Conservation (phyloP, 768 basidiomycete genomes). For the Psilocybe cyanescens region DNA sequence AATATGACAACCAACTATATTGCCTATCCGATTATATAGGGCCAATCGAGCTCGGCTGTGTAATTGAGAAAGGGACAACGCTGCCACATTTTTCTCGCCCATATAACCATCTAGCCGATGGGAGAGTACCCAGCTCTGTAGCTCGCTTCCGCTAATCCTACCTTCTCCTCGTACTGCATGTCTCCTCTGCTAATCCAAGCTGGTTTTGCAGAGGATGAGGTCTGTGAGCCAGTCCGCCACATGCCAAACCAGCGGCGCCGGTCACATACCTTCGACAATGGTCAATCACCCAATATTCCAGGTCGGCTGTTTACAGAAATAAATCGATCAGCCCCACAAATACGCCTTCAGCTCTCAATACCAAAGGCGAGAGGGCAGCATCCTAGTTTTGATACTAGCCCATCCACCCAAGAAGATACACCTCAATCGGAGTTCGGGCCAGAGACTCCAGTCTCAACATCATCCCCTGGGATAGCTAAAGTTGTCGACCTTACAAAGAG, state of each 20-base stretch:
- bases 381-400: background rate
- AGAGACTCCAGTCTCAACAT: constrained; percentile 30
- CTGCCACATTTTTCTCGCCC: background rate
- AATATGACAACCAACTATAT: background rate
- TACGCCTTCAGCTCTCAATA: constrained; percentile 17
- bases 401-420: constrained; percentile 4
- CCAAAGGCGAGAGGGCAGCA: background rate
- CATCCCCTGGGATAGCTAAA: constrained; percentile 31
- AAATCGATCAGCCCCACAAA: constrained; percentile 7
- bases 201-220: background rate
- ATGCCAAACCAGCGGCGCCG: background rate
- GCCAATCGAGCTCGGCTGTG: constrained; percentile 2
- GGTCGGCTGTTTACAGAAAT: background rate
- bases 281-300: background rate
- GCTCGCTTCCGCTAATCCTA: background rate
- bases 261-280: background rate
- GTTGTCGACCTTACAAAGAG: constrained; percentile 36
- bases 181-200: background rate
- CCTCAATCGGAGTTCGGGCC: constrained; percentile 26
- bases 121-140: background rate
- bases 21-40: background rate
- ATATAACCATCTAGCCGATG: background rate
- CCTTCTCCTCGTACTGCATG: background rate
- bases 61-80: background rate
- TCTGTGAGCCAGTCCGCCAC: background rate